Conservation (phyloP, 2,329 filamentous ascomycete species). For the Daldinia eschscholtzii region DNA sequence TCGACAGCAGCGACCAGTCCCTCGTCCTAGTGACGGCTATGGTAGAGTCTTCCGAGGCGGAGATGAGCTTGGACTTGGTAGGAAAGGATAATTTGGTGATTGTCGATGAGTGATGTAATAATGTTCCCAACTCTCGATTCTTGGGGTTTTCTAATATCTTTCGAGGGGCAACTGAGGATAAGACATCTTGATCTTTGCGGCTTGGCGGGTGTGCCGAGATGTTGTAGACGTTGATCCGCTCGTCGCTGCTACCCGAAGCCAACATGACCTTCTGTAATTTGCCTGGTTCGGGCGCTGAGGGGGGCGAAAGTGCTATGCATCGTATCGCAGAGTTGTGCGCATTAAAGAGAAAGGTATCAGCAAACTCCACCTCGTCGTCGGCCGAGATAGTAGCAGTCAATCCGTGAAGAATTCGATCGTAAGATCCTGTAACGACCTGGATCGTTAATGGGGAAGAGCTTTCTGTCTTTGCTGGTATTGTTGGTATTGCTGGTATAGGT, state of each 20-base stretch:
- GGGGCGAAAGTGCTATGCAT: conserved; percentile 86
- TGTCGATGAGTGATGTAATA: conserved; percentile 87
- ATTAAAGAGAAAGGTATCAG: conserved; percentile 95
- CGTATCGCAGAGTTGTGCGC: conserved; percentile 92
- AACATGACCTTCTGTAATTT: conserved; percentile 87
- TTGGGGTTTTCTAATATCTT: conserved; percentile 85
- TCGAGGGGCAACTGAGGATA: conserved; percentile 77
- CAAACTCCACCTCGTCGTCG: conserved; percentile 71
- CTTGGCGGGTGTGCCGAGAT: conserved; percentile 78
- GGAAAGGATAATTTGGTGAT: conserved; percentile 87
- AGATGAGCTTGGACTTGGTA: conserved; percentile 86
- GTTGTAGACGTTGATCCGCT: conserved; percentile 94
- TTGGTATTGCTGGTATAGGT: conserved; percentile 35
- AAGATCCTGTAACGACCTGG: conserved; percentile 92
- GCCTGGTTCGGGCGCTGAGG: conserved; percentile 70
- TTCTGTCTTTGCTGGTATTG: conserved; percentile 43
- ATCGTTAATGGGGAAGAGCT: conserved; percentile 66
- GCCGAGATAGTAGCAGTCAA: conserved; percentile 79
- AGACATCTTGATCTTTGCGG: conserved; percentile 66
- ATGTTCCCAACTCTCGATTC: conserved; percentile 87
- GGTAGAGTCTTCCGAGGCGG: conserved; percentile 90
- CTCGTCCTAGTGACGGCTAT: conserved; percentile 88
- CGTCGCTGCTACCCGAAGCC: conserved; percentile 91
- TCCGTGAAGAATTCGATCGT: conserved; percentile 92
- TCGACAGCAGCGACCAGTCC: conserved; percentile 89